Evolutionary conservation across 192 early-diverging fungal species (phyloP).

Genomic region (Coemansia sp.): DNA sequence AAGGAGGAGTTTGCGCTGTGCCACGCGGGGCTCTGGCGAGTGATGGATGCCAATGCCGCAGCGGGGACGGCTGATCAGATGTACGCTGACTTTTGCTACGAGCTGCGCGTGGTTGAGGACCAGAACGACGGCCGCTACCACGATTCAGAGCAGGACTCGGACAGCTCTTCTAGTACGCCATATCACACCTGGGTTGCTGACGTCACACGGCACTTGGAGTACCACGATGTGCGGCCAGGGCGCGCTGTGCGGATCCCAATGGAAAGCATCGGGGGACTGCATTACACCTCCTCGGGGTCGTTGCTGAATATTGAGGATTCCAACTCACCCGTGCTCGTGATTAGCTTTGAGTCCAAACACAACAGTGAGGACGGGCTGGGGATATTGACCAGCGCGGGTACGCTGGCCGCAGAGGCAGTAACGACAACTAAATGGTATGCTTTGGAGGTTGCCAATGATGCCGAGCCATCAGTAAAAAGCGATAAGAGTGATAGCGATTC

Average conservation of each 20-base stretch:
- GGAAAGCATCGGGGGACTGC: conserved; percentile 56
- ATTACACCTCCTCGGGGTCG: conserved; percentile 71
- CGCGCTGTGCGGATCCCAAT: conserved; percentile 46
- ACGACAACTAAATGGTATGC: conserved; percentile 24
- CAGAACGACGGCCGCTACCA: conserved; percentile 77
- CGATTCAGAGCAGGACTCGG: conserved; percentile 28
- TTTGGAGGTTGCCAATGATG: conserved; percentile 14
- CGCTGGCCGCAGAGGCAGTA: not conserved
- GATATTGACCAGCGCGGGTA: not conserved
- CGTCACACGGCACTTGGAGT: conserved; percentile 2
- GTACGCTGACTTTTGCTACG: conserved; percentile 43
- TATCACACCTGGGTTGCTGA: conserved; percentile 20
- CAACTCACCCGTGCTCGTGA: conserved; percentile 64
- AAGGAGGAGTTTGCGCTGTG: conserved; percentile 74
- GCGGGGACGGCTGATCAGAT: not conserved
- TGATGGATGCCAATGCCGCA: not conserved
- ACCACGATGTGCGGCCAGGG: conserved; percentile 8
- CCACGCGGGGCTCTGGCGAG: conserved; percentile 39
- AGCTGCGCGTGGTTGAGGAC: conserved; percentile 63
- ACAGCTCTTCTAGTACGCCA: not conserved
- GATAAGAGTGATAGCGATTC: conserved; percentile 18
- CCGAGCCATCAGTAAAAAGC: conserved; percentile 9
- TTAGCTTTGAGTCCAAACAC: conserved; percentile 54
- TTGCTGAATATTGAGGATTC: conserved; percentile 77
- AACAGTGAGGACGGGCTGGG: conserved; percentile 2